These are phyloP conservation scores for Juglanconis juglandina DNA, from an alignment of 2,329 filamentous ascomycete genomes.

Conservation along the genomic window DNA sequence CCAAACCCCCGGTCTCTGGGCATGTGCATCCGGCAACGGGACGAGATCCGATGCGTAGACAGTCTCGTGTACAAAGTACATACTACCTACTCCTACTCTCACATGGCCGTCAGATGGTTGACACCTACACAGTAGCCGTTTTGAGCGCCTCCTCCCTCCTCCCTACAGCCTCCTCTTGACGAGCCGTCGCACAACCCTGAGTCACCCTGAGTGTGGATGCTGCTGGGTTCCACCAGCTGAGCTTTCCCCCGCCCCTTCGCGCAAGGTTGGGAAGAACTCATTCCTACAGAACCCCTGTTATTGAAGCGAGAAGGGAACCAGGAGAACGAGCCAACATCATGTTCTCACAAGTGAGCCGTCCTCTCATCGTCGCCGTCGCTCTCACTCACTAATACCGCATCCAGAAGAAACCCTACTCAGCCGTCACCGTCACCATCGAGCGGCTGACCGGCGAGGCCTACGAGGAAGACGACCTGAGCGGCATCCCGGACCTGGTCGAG, in stretches of 20 bases:
- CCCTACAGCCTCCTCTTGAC: neutral
- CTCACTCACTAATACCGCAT: neutral
- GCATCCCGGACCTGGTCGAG: slow-evolving; percentile 91
- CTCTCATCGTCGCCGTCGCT: neutral
- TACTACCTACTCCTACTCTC: no score
- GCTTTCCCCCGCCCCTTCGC: neutral
- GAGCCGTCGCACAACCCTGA: neutral
- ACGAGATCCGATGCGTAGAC: no score
- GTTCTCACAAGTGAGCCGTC: slow-evolving; percentile 17
- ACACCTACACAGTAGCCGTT: no score
- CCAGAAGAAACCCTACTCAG: slow-evolving; percentile 84
- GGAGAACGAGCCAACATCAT: slow-evolving; percentile 5
- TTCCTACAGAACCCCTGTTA: neutral
- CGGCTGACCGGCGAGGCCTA: slow-evolving; percentile 84
- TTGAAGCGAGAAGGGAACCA: neutral
- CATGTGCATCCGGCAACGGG: no score
- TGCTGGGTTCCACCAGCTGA: slow-evolving; percentile 3
- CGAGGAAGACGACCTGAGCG: slow-evolving; percentile 86
- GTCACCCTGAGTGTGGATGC: neutral
- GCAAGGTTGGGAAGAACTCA: neutral
- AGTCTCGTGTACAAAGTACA: no score
- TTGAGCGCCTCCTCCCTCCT: no score
- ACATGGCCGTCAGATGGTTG: no score
- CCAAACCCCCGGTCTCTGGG: no score
- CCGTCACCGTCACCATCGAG: slow-evolving; percentile 89